These are phyloP conservation scores for Panaeolus papilionaceus DNA, from an alignment of 768 basidiomycete genomes.

Conservation along the genomic window DNA sequence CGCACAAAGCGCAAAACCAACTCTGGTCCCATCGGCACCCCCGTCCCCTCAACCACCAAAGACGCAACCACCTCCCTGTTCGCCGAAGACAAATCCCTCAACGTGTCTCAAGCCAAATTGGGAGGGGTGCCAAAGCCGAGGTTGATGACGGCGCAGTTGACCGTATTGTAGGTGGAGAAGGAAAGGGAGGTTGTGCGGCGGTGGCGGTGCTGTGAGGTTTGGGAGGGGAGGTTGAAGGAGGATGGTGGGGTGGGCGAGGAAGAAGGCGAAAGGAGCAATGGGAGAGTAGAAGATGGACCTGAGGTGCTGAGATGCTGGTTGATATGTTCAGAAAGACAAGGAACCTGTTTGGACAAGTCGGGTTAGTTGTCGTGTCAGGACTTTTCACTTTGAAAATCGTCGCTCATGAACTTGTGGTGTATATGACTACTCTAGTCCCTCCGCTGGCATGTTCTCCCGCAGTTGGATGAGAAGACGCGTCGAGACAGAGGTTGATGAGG, in stretches of 20 bases:
- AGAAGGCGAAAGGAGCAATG: neutral
- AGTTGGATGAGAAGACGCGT: slow-evolving; percentile 43
- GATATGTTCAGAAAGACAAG: slow-evolving; percentile 49
- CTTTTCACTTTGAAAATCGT: neutral
- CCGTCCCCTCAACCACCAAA: too few relatives aligned
- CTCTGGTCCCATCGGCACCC: too few relatives aligned
- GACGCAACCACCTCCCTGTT: too few relatives aligned
- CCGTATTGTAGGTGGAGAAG: too few relatives aligned
- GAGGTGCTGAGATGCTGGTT: too few relatives aligned
- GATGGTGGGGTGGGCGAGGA: neutral
- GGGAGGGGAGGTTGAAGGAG: too few relatives aligned
- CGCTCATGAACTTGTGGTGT: neutral
- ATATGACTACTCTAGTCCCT: too few relatives aligned
- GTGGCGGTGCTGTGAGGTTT: too few relatives aligned
- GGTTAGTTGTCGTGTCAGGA: too few relatives aligned
- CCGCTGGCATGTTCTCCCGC: slow-evolving; percentile 42
- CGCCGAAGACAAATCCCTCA: too few relatives aligned
- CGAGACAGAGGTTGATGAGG: slow-evolving; percentile 63
- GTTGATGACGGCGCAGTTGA: too few relatives aligned
- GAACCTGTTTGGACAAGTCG: slow-evolving; percentile 70
- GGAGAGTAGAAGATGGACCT: neutral
- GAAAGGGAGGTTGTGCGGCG: too few relatives aligned
- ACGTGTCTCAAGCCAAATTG: neutral
- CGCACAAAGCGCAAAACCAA: slow-evolving; percentile 52
- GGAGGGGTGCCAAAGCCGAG: neutral